A percentile compares a stretch with the other conserved stretches of the same genome.
phyloP scores from a whole-genome alignment of 2,329 filamentous ascomycete species.

The Purpureocillium lavendulum region DNA sequence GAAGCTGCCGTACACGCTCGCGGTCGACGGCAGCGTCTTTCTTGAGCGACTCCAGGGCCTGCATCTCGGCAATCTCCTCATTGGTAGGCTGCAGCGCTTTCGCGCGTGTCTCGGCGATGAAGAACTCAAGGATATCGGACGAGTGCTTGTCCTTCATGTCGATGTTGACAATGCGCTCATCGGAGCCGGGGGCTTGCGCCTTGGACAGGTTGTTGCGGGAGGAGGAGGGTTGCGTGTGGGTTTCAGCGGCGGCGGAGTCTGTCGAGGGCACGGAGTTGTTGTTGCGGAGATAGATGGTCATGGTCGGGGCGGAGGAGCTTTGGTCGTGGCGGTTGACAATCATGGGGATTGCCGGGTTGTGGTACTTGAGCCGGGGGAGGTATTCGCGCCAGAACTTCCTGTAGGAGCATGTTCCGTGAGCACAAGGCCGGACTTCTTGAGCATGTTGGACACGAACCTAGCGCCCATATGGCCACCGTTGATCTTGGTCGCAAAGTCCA shows the following conservation, averaged over 20 bases:
- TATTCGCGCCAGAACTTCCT: slow-evolving; percentile 86
- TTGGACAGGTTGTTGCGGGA: slow-evolving; percentile 38
- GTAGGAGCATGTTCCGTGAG: slow-evolving; percentile 1
- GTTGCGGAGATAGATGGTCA: slow-evolving; percentile 58
- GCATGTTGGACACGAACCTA: too few species aligned
- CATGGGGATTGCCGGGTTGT: slow-evolving; percentile 83
- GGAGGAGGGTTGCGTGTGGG: slow-evolving; percentile 33
- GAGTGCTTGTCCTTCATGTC: slow-evolving; percentile 57
- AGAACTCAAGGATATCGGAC: slow-evolving; percentile 52
- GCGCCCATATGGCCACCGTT: slow-evolving; percentile 64
- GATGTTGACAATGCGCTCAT: slow-evolving; percentile 44
- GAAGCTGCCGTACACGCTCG: slow-evolving; percentile 39
- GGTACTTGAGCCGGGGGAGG: slow-evolving; percentile 83
- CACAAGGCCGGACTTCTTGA: slow-evolving; percentile 13
- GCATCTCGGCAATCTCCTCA: slow-evolving; percentile 52
- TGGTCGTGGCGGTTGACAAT: slow-evolving; percentile 62
- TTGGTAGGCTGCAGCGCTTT: slow-evolving; percentile 44
- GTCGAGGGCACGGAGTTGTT: slow-evolving; percentile 14
- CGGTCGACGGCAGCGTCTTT: slow-evolving; percentile 46
- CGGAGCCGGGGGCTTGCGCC: slow-evolving; percentile 37
- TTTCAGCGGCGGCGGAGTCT: slow-evolving; percentile 15
- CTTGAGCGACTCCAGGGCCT: slow-evolving; percentile 45
- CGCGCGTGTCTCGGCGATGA: slow-evolving; percentile 57
- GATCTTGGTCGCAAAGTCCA: slow-evolving; percentile 59
- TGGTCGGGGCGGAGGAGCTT: slow-evolving; percentile 45